Base-by-base conservation (phyloP, 31 red algal species). In the Endocladia muricata region DNA sequence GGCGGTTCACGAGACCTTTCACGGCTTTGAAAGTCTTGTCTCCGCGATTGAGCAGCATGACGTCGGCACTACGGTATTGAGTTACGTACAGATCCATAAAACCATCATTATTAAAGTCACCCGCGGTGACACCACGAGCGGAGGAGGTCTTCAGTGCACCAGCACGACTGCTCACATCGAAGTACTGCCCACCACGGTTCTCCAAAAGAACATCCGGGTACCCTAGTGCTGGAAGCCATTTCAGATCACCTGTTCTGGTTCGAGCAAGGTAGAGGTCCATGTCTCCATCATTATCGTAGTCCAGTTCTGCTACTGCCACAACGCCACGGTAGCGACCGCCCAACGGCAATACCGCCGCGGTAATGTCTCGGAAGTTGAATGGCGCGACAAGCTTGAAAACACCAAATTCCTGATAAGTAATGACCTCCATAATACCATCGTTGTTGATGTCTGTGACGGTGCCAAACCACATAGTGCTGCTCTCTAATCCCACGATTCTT, bases 211-310 rank as follows among this genome's bases (percentile, higher is more conserved):
- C 47, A 69, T 90, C 79, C 19, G 28, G 26, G 23, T 39, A 41
- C 2, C 2, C 2, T 34, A 23, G 32, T 3, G 37, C 33, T 9
- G 52, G 37, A 2, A 81, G 47, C 79, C 44, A 61, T 49, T 49
- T 49, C 11, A 49, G 44, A 49, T 49, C 44, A 19, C 44, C 44
- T 8, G 44, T 49, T 49, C 19, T 49, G 44, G 71, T 71, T n/a
- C 88, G 68, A 4, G 88, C 78, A 28, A 91, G 55, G 41, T 91
- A 91, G n/a, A 91, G 55, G 55, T 91, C 88, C 25, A 81, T 68
- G 28, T 68, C 29, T 7, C 76, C 76, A 38, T 83, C 73, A 7
- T 80, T 80, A 43, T 91, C 88, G 37, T 78, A 74, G 43, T 91
- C 88, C 33, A 83, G 55, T 32, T 91, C 88, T 15, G 73, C 55